phyloP scores from a whole-genome alignment of 2,329 filamentous ascomycete species.

The Epichloe gansuensis region DNA sequence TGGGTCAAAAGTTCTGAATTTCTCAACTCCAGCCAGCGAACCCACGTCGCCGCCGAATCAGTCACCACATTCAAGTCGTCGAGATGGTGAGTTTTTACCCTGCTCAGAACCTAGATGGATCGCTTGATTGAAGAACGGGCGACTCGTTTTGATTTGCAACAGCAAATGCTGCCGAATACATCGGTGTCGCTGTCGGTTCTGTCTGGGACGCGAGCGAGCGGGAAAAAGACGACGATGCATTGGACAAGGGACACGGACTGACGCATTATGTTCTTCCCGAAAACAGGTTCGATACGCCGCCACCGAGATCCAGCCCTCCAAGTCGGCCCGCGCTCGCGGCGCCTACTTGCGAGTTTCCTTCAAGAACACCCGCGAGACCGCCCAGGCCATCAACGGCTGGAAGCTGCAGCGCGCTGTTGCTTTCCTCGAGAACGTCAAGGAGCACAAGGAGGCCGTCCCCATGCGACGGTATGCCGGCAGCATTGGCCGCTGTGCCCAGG shows the following conservation, averaged over 20 bases:
- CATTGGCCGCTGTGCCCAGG: conserved; percentile 94
- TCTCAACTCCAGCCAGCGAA: conserved; percentile 33
- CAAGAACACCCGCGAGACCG: conserved; percentile 99
- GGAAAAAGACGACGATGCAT: neutral
- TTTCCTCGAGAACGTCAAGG: conserved; percentile 97
- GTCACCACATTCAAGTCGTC: conserved; percentile 39
- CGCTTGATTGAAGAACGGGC: neutral
- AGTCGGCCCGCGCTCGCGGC: conserved; percentile 95
- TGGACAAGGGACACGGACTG: conserved; percentile 8
- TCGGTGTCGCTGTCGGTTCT: neutral
- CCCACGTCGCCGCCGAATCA: conserved; percentile 41
- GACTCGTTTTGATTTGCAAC: neutral
- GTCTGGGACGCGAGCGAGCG: neutral
- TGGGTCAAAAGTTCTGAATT: conserved; percentile 34
- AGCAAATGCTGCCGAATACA: neutral
- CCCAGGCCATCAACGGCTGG: conserved; percentile 99
- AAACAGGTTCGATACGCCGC: conserved; percentile 88
- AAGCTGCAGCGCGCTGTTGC: conserved; percentile 88
- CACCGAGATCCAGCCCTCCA: conserved; percentile 72
- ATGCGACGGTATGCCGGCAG: conserved; percentile 95
- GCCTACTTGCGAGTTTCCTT: conserved; percentile 98
- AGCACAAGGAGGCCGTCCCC: conserved; percentile 93
- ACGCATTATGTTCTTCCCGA: conserved; percentile 11
- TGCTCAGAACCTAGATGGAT: neutral
- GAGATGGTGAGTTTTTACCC: conserved; percentile 40